Evolutionary conservation across 257 asterid species (phyloP).

Genomic region (Verbascum thapsus): DNA sequence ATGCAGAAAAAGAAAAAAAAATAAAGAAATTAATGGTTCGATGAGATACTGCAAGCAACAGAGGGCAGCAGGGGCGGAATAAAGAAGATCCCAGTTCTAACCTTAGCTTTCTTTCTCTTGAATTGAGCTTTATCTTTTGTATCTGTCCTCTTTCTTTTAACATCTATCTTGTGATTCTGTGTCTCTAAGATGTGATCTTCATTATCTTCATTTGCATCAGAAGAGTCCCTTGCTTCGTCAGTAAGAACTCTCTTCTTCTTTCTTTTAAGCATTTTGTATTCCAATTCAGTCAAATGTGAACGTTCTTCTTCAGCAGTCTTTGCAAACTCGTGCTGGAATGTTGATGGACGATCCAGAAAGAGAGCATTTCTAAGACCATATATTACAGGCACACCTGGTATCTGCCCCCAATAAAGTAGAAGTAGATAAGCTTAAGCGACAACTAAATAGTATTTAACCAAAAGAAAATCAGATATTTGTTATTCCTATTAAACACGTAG

Average conservation of each 20-base stretch:
- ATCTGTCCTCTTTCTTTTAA: constrained; percentile 35
- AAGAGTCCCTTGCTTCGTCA: constrained; percentile 51
- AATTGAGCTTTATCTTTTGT: constrained; percentile 45
- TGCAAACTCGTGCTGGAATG: constrained; percentile 62
- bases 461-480: background rate
- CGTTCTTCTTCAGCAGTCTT: constrained; percentile 74
- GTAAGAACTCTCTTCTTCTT: constrained; percentile 41
- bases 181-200: constrained; percentile 31
- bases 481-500: background rate
- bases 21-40: background rate
- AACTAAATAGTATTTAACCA: background rate
- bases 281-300: constrained; percentile 68
- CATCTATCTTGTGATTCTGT: constrained; percentile 30
- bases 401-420: constrained; percentile 42
- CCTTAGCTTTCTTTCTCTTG: constrained; percentile 63
- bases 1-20: background rate
- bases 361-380: constrained; percentile 82
- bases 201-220: constrained; percentile 46
- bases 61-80: background rate
- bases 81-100: constrained; percentile 24
- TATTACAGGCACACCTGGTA: constrained; percentile 86
- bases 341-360: constrained; percentile 81
- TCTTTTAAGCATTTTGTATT: constrained; percentile 48
- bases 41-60: background rate
- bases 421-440: constrained; percentile 2